Evolutionary conservation across 371 early-diverging fungal genomes (phyloP).

Genomic region (Mucor ambiguus): DNA sequence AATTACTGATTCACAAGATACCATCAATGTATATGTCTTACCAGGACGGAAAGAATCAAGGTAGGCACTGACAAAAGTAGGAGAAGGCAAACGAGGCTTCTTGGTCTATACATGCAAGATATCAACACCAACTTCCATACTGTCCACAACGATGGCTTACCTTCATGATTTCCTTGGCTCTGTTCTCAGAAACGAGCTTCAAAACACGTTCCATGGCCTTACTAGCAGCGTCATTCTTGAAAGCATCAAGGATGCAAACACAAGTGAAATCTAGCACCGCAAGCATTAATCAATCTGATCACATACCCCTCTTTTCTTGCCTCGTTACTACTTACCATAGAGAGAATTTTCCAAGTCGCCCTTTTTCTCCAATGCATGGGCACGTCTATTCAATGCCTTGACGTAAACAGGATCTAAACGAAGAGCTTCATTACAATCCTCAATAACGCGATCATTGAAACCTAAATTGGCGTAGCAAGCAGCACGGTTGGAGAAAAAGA

Average conservation of each 20-base stretch:
- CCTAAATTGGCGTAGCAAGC: conserved; percentile 84
- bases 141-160: conserved; percentile 13
- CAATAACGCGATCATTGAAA: conserved; percentile 72
- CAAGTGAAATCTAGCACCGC: conserved; percentile 78
- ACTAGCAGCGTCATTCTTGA: conserved; percentile 82
- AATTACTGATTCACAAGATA: neutral
- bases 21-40: conserved; percentile 12
- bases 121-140: neutral
- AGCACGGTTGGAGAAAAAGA: conserved; percentile 94
- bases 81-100: conserved; percentile 81
- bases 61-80: conserved; percentile 89
- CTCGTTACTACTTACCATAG: conserved; percentile 52
- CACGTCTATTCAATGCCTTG: conserved; percentile 85
- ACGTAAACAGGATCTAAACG: conserved; percentile 76
- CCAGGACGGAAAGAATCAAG: conserved; percentile 86
- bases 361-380: conserved; percentile 78
- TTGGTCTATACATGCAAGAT: conserved; percentile 31
- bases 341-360: conserved; percentile 75
- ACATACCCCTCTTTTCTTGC: neutral
- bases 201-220: conserved; percentile 88
- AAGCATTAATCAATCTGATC: neutral
- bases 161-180: conserved; percentile 80
- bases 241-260: conserved; percentile 92
- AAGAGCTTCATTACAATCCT: conserved; percentile 73
- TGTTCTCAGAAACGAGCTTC: conserved; percentile 77